Conservation (phyloP, 441 rosid genomes). For the Rhodomyrtus psidioides region DNA sequence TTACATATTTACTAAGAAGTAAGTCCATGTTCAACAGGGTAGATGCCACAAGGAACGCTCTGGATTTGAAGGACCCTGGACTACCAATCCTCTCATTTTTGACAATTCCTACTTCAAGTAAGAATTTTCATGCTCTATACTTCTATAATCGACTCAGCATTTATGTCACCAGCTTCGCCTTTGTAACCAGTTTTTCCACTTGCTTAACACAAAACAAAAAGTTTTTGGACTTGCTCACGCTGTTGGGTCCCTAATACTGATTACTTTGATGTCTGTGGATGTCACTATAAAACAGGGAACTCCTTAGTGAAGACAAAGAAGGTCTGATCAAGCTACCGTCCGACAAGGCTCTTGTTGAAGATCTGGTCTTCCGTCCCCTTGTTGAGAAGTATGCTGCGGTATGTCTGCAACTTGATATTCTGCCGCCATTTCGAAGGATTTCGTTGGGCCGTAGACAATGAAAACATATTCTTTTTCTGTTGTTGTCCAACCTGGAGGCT, state of each 20-base stretch:
- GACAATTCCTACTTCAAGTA: conserved; percentile 56
- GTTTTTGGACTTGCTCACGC: background rate
- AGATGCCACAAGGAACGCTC: conserved; percentile 63
- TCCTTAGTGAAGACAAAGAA: conserved; percentile 45
- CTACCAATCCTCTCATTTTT: conserved; percentile 45
- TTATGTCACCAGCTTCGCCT: background rate
- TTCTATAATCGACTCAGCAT: background rate
- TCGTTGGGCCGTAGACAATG: background rate
- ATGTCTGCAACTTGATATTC: conserved; percentile 2
- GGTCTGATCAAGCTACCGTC: conserved; percentile 48
- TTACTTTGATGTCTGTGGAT: background rate
- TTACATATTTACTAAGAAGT: background rate
- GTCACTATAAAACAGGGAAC: conserved; percentile 26
- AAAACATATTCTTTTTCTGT: background rate
- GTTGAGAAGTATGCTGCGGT: conserved; percentile 48
- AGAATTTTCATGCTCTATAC: background rate
- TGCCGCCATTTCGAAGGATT: background rate
- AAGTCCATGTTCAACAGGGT: conserved; percentile 21
- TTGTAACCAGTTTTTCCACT: background rate
- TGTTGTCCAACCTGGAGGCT: no score
- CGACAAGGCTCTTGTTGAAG: conserved; percentile 46
- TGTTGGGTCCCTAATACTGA: background rate
- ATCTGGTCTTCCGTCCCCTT: conserved; percentile 34
- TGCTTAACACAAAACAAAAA: background rate
- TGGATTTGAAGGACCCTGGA: conserved; percentile 62